These are phyloP conservation scores for Fusarium lateritium DNA, from an alignment of 2,329 filamentous ascomycete genomes.

Conservation along the genomic window DNA sequence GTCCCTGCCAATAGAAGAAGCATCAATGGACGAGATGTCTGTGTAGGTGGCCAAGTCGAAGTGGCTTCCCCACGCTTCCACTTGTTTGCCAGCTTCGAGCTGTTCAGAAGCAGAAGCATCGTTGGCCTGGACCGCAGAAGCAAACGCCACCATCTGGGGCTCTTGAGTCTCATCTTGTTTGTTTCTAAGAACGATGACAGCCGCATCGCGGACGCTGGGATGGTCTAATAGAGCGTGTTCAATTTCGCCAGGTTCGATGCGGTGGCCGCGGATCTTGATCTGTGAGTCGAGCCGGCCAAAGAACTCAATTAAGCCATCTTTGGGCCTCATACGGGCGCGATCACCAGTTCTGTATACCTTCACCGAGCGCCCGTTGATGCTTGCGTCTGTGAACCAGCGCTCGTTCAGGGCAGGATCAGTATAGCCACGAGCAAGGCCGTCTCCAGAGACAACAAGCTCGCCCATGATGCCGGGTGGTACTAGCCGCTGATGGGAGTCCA, in stretches of 20 bases:
- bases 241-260: constrained; percentile 51
- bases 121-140: too few species aligned
- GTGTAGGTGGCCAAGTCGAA: too few species aligned
- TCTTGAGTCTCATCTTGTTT: background rate
- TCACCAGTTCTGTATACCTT: constrained; percentile 47
- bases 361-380: background rate
- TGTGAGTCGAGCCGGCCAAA: constrained; percentile 46
- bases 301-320: constrained; percentile 43
- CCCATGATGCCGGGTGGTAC: constrained; percentile 44
- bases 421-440: constrained; percentile 36
- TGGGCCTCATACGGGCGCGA: constrained; percentile 29
- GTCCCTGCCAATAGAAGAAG: too few species aligned
- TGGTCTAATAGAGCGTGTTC: constrained; percentile 31
- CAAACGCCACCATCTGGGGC: too few species aligned
- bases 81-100: too few species aligned
- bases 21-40: too few species aligned
- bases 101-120: too few species aligned
- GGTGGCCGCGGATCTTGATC: constrained; percentile 52
- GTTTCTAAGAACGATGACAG: background rate
- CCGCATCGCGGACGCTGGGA: background rate
- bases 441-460: constrained; percentile 48
- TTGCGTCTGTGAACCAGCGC: constrained; percentile 31
- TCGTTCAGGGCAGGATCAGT: constrained; percentile 18
- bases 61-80: too few species aligned
- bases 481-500: constrained; percentile 35